Evolutionary conservation across 805 yeast species (phyloP).

Genomic region (Hanseniaspora lindneri): DNA sequence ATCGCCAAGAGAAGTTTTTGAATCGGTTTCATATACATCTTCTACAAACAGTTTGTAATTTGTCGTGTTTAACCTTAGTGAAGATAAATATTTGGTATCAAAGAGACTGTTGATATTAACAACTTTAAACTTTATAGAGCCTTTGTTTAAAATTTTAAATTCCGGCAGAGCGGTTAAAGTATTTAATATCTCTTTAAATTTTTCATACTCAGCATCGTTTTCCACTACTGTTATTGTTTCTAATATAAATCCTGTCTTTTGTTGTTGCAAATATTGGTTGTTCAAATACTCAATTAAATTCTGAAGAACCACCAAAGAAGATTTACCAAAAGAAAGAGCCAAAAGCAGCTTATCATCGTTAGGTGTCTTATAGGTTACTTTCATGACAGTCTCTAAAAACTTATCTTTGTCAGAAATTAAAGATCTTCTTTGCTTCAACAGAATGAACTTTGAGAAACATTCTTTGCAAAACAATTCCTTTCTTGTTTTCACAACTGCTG

Average conservation of each 20-base stretch:
- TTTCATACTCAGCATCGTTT: slow-evolving; percentile 29
- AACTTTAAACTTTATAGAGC: slow-evolving; percentile 33
- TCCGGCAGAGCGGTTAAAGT: slow-evolving; percentile 19
- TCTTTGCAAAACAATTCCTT: slow-evolving; percentile 27
- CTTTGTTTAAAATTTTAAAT: slow-evolving; percentile 21
- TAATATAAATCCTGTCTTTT: slow-evolving; percentile 51
- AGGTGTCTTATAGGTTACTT: slow-evolving; percentile 27
- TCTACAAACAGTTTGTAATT: slow-evolving; percentile 11
- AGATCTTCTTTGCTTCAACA: slow-evolving; percentile 69
- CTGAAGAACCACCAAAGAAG: slow-evolving; percentile 60
- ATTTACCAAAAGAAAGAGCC: slow-evolving; percentile 53
- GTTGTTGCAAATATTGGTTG: slow-evolving; percentile 38
- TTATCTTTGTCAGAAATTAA: slow-evolving; percentile 53
- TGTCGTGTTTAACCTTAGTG: slow-evolving; percentile 29
- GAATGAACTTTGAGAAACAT: slow-evolving; percentile 63
- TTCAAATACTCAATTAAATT: slow-evolving; percentile 46
- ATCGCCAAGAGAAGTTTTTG: slow-evolving; percentile 24
- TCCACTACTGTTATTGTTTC: slow-evolving; percentile 36
- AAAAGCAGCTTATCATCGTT: slow-evolving; percentile 36
- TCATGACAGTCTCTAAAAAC: slow-evolving; percentile 42
- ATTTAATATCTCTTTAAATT: slow-evolving; percentile 17
- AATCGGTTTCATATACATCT: slow-evolving; percentile 5
- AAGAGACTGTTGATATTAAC: slow-evolving; percentile 35
- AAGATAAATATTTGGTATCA: slow-evolving; percentile 26
- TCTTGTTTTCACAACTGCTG: slow-evolving; percentile 23